Percentiles rank a stretch among this genome's conserved stretches.
These are phyloP conservation scores for Diaporthe capsici DNA, from an alignment of 2,329 filamentous ascomycete species.

Conservation along the genomic window DNA sequence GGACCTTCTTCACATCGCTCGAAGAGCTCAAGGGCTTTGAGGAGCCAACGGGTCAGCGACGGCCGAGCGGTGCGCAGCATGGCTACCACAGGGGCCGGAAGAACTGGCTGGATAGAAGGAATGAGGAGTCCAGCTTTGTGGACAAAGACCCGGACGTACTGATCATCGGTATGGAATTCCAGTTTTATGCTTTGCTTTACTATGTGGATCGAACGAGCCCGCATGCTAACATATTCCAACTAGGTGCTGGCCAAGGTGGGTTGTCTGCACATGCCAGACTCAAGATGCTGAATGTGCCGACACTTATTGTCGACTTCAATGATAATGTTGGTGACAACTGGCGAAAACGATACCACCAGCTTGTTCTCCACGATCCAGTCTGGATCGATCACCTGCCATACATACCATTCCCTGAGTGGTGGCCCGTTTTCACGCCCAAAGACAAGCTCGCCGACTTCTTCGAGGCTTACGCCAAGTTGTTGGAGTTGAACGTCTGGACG, in stretches of 20 bases:
- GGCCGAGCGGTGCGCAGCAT: conserved; percentile 70
- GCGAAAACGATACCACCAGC: conserved; percentile 69
- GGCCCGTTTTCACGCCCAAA: conserved; percentile 77
- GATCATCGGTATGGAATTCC: conserved; percentile 61
- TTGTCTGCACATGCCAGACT: conserved; percentile 66
- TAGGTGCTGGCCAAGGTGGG: conserved; percentile 69
- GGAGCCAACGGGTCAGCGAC: conserved; percentile 60
- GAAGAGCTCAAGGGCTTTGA: conserved; percentile 67
- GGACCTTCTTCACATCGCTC: conserved; percentile 74
- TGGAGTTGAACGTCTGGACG: conserved; percentile 77
- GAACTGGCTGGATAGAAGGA: conserved; percentile 71
- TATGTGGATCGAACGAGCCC: rapidly evolving
- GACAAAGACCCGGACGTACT: conserved; percentile 66
- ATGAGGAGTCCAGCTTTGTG: conserved; percentile 61
- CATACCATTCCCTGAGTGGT: conserved; percentile 70
- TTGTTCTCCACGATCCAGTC: conserved; percentile 75
- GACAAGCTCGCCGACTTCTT: conserved; percentile 77
- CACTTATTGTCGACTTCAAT: conserved; percentile 66
- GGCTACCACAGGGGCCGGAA: conserved; percentile 64
- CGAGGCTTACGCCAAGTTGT: conserved; percentile 70
- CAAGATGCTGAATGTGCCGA: conserved; percentile 67
- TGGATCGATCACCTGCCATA: conserved; percentile 73
- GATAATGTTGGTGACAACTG: conserved; percentile 71
- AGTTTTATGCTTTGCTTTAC: too few relatives aligned
- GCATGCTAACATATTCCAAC: conserved; percentile 12